Evolutionary conservation across 2,329 filamentous ascomycete species (phyloP).

Genomic region (Teratosphaeria nubilosa): DNA sequence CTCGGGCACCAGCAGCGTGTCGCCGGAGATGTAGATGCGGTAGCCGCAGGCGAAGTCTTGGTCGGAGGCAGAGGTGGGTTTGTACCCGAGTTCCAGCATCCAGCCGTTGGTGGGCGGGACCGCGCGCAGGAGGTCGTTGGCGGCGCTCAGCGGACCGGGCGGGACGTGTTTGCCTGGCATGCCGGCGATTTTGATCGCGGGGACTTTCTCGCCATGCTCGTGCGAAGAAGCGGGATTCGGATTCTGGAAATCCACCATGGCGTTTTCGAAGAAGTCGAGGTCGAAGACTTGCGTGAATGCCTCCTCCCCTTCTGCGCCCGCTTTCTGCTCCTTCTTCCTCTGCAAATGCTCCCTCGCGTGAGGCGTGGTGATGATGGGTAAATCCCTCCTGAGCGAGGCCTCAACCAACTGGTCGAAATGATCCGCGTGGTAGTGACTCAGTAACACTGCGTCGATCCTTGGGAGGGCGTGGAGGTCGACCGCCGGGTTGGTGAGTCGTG

Average conservation of each 20-base stretch:
- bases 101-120: conserved; percentile 58
- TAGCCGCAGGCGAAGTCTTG: conserved; percentile 28
- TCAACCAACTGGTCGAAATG: conserved; percentile 48
- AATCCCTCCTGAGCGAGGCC: conserved; percentile 38
- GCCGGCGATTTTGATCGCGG: conserved; percentile 45
- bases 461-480: conserved; percentile 51
- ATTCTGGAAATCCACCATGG: conserved; percentile 35
- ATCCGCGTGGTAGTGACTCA: conserved; percentile 56
- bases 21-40: conserved; percentile 55
- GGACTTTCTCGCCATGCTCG: conserved; percentile 12
- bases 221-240: neutral
- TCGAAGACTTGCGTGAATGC: conserved; percentile 44
- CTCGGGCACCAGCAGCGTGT: conserved; percentile 54
- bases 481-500: conserved; percentile 48
- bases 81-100: conserved; percentile 53
- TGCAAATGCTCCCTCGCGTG: conserved; percentile 48
- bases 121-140: conserved; percentile 40
- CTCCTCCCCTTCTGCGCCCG: conserved; percentile 32
- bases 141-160: conserved; percentile 30
- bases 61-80: conserved; percentile 21
- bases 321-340: conserved; percentile 30
- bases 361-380: conserved; percentile 55
- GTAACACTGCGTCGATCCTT: conserved; percentile 47
- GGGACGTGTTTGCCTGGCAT: conserved; percentile 58
- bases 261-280: conserved; percentile 46